A percentile compares a stretch with the other conserved stretches of the same genome.
Evolutionary conservation across 2,329 filamentous ascomycete genomes (phyloP).

Genomic region (Penicillium aurantiogriseum): DNA sequence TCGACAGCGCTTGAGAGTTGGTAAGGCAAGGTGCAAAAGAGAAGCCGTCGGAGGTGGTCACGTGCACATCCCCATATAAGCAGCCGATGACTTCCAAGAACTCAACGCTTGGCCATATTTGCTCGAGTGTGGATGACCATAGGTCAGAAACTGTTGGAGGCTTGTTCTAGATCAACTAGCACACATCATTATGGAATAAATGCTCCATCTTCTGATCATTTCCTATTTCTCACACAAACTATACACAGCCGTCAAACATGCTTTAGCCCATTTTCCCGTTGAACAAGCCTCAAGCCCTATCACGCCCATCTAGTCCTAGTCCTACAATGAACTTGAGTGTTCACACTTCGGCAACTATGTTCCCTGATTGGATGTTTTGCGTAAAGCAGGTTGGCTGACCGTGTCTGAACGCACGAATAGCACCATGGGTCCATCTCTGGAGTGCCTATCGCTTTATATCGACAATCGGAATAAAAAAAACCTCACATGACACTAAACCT

Average conservation of each 20-base stretch:
- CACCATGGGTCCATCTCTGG: neutral
- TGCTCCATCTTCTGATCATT: neutral
- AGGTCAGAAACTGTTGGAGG: neutral
- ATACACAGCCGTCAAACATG: no score
- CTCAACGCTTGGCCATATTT: neutral
- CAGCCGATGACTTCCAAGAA: neutral
- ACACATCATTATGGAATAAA: neutral
- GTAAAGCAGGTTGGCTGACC: neutral
- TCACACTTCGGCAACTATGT: neutral
- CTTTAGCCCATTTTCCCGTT: neutral
- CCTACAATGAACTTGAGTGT: neutral
- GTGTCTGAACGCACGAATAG: neutral
- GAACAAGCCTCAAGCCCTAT: neutral
- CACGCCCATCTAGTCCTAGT: neutral
- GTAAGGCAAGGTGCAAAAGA: constrained; percentile 3
- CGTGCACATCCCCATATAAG: neutral
- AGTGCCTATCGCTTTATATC: neutral
- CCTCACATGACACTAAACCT: neutral
- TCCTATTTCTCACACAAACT: no score
- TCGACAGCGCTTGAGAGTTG: neutral
- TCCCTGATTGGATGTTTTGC: no score
- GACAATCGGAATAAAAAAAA: neutral
- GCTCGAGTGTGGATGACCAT: neutral
- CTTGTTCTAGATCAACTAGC: neutral
- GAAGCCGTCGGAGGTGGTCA: constrained; percentile 3